A percentile compares a stretch with the other conserved stretches of the same genome.
Conservation (phyloP, 345 rosid genomes). For the Toxicodendron radicans region DNA sequence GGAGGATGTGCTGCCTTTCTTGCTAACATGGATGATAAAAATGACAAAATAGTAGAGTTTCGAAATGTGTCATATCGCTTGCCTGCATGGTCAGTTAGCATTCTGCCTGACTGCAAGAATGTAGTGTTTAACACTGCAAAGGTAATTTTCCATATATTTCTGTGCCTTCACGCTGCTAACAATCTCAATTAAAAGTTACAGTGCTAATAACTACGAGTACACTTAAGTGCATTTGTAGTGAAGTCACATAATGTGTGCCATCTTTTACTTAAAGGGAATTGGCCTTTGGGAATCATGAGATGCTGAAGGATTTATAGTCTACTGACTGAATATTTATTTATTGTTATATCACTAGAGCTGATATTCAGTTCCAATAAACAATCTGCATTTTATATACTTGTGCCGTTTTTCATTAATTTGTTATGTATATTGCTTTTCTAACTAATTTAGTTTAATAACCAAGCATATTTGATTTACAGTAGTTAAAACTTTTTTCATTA, state of each 20-base stretch:
- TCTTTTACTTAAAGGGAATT: neutral
- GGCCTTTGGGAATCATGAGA: neutral
- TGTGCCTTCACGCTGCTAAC: neutral
- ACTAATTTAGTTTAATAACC: too few species aligned
- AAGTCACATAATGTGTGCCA: too few species aligned
- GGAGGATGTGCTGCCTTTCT: slow-evolving; percentile 86
- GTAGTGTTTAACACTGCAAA: slow-evolving; percentile 79
- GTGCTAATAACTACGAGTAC: neutral
- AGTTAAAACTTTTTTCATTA: too few species aligned
- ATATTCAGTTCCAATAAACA: too few species aligned
- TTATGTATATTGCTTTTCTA: too few species aligned
- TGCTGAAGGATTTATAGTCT: neutral
- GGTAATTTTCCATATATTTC: slow-evolving; percentile 40
- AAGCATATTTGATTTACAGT: too few species aligned
- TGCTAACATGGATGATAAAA: slow-evolving; percentile 71
- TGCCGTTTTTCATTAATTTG: too few species aligned
- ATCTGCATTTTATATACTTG: too few species aligned
- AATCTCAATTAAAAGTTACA: neutral
- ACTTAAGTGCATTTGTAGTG: neutral
- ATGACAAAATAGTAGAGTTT: slow-evolving; percentile 57
- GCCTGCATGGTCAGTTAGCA: slow-evolving; percentile 98
- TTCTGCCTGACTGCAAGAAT: slow-evolving; percentile 88
- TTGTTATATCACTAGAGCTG: too few species aligned
- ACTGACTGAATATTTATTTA: too few species aligned
- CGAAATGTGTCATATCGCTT: slow-evolving; percentile 59